Evolutionary conservation across 441 rosid genomes (phyloP).

Genomic region (Erodium texanum): DNA sequence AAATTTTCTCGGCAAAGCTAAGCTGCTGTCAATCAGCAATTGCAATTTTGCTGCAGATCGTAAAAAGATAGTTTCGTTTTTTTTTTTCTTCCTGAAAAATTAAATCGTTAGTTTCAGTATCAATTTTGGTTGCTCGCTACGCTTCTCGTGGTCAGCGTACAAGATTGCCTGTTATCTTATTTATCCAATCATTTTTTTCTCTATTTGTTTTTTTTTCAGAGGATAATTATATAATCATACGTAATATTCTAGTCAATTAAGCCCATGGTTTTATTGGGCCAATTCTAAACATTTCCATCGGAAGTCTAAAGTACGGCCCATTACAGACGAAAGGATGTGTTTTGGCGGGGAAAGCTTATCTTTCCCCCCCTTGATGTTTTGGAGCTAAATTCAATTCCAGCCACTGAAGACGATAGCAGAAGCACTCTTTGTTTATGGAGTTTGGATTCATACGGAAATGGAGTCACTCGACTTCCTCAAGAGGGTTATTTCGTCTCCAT

Average conservation of each 20-base stretch:
- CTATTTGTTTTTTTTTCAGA: no score
- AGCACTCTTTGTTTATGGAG: not conserved
- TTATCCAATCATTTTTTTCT: no score
- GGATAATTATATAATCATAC: no score
- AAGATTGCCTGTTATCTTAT: not conserved
- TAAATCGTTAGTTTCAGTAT: not conserved
- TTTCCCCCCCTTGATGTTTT: no score
- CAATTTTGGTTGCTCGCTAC: not conserved
- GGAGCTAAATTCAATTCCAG: not conserved
- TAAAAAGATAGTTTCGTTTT: no score
- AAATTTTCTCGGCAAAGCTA: not conserved
- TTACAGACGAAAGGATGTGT: not conserved
- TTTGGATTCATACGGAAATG: not conserved
- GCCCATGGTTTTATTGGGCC: not conserved
- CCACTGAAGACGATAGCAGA: no score
- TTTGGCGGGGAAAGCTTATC: no score
- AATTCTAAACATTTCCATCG: not conserved
- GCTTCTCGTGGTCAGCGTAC: not conserved
- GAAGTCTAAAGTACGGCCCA: not conserved
- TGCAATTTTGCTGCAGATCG: not conserved
- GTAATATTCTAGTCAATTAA: no score
- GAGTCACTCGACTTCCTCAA: not conserved
- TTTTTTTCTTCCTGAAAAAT: no score
- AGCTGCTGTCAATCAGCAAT: not conserved
- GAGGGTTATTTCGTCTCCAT: no score